These are phyloP conservation scores for Chaetothyriales sp. DNA, from an alignment of 2,329 filamentous ascomycete species.

Conservation along the genomic window DNA sequence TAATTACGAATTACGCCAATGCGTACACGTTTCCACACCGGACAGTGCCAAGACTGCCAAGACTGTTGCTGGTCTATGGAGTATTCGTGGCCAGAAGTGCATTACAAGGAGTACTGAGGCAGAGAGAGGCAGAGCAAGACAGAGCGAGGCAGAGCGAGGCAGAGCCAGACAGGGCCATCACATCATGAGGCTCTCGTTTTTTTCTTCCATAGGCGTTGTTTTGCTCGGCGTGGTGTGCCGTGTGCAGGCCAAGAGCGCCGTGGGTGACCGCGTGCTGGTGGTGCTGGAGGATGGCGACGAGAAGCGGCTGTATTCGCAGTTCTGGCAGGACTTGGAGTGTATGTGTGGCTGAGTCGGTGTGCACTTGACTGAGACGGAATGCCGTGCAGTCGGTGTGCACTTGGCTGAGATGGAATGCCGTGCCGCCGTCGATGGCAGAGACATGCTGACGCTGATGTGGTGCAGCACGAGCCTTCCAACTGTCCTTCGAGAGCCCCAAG, in stretches of 20 bases:
- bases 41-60: too few species aligned
- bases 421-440: too few species aligned
- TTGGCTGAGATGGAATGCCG: neutral
- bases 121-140: neutral
- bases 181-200: constrained; percentile 54
- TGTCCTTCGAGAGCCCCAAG: constrained; percentile 74
- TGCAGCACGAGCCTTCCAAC: constrained; percentile 66
- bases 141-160: neutral
- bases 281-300: constrained; percentile 72
- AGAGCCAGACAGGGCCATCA: neutral
- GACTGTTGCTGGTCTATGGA: neutral
- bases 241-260: constrained; percentile 65
- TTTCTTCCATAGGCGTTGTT: constrained; percentile 41
- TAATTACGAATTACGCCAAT: too few species aligned
- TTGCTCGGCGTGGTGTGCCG: constrained; percentile 46
- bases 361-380: neutral
- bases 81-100: neutral
- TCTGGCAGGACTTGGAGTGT: constrained; percentile 42
- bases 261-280: constrained; percentile 68
- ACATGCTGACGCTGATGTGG: neutral
- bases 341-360: constrained; percentile 2
- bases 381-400: neutral
- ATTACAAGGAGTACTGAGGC: neutral
- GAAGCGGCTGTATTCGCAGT: constrained; percentile 69
- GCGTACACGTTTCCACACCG: too few species aligned